These are phyloP conservation scores for Teratosphaeria destructans DNA, from an alignment of 2,329 filamentous ascomycete species.

Conservation along the genomic window DNA sequence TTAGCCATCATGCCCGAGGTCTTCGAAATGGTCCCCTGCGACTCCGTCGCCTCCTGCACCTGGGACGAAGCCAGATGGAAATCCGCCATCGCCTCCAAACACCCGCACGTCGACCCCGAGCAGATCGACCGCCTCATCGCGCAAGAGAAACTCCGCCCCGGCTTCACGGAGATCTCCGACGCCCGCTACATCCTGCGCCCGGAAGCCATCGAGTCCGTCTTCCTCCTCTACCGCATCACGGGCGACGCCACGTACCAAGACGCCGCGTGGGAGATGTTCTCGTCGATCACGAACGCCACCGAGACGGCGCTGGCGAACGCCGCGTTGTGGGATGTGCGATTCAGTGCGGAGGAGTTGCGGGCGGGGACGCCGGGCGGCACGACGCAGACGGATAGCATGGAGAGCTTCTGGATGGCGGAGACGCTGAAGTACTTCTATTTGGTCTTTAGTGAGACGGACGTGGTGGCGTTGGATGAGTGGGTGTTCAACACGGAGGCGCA, in stretches of 20 bases:
- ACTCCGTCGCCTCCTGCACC: slow-evolving; percentile 28
- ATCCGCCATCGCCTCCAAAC: slow-evolving; percentile 25
- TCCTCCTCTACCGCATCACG: slow-evolving; percentile 50
- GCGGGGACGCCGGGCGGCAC: slow-evolving; percentile 6
- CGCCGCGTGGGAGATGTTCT: slow-evolving; percentile 42
- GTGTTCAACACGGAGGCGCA: slow-evolving; percentile 43
- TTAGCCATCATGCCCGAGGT: slow-evolving; percentile 53
- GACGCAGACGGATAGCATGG: slow-evolving; percentile 33
- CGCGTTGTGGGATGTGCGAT: slow-evolving; percentile 33
- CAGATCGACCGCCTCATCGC: slow-evolving; percentile 26
- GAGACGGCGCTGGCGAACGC: slow-evolving; percentile 37
- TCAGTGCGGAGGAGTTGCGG: slow-evolving; percentile 24
- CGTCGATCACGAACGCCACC: slow-evolving; percentile 32
- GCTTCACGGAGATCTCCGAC: slow-evolving; percentile 36
- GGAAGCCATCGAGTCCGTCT: slow-evolving; percentile 53
- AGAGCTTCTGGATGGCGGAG: slow-evolving; percentile 42
- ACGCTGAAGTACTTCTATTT: slow-evolving; percentile 43
- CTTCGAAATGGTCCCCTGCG: slow-evolving; percentile 45
- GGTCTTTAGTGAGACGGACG: slow-evolving; percentile 33
- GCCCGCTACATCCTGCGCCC: slow-evolving; percentile 39
- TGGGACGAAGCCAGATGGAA: slow-evolving; percentile 47
- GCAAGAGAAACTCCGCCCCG: slow-evolving; percentile 30
- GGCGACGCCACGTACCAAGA: slow-evolving; percentile 40
- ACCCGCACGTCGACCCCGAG: slow-evolving; percentile 4
- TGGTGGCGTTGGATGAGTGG: slow-evolving; percentile 37